A percentile compares a stretch with the other conserved stretches of the same genome.
Evolutionary conservation across 176 grass and related monocot genomes (phyloP).

Genomic region (Carex pumila): DNA sequence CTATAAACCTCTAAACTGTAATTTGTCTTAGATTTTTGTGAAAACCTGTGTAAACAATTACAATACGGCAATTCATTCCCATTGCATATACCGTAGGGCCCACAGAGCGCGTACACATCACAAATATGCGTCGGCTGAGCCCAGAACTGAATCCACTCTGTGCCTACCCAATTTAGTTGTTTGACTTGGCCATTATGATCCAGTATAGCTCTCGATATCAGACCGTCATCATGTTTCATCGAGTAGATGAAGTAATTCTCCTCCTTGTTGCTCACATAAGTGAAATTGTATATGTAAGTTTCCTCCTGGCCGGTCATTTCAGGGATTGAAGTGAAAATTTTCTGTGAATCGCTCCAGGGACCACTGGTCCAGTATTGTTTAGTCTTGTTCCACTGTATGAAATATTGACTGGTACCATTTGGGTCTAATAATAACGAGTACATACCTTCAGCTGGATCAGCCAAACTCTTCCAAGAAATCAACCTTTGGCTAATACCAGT

Average conservation of each 20-base stretch:
- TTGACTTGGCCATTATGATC: slow-evolving; percentile 48
- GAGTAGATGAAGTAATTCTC: slow-evolving; percentile 70
- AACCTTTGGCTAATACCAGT: slow-evolving; percentile 48
- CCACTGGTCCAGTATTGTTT: slow-evolving; percentile 45
- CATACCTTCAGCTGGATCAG: slow-evolving; percentile 49
- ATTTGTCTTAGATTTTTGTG: slow-evolving; percentile 27
- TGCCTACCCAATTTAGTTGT: slow-evolving; percentile 32
- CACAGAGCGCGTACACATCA: slow-evolving; percentile 57
- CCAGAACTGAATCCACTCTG: slow-evolving; percentile 46
- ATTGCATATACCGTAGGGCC: slow-evolving; percentile 65
- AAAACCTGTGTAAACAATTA: slow-evolving; percentile 57
- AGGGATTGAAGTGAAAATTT: slow-evolving; percentile 38
- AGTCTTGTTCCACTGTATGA: slow-evolving; percentile 73
- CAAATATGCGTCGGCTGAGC: slow-evolving; percentile 41
- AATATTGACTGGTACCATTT: slow-evolving; percentile 51
- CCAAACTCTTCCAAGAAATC: slow-evolving; percentile 40
- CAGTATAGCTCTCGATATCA: slow-evolving; percentile 44
- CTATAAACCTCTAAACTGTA: slow-evolving; percentile 45
- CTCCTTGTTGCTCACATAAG: slow-evolving; percentile 17
- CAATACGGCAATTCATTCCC: slow-evolving; percentile 27
- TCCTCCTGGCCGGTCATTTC: slow-evolving; percentile 26
- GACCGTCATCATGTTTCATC: slow-evolving; percentile 3
- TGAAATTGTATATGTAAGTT: slow-evolving; percentile 27
- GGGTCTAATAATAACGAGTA: slow-evolving; percentile 68
- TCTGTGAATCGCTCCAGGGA: slow-evolving; percentile 22